phyloP scores from a whole-genome alignment of 345 rosid species.

The Arabis hirsuta region DNA sequence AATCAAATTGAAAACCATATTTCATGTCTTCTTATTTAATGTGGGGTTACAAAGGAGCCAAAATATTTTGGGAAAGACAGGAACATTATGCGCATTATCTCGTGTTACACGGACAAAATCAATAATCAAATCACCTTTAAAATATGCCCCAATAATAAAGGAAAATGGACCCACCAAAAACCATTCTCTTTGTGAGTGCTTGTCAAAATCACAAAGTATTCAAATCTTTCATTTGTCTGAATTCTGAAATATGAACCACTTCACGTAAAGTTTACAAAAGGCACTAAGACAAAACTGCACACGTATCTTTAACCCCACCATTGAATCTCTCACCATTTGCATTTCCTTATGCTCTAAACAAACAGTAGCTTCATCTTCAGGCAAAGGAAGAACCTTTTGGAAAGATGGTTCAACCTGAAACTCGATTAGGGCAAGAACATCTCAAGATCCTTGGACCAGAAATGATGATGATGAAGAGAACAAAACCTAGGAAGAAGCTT shows the following conservation, averaged over 20 bases:
- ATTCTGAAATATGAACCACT: slow-evolving; percentile 31
- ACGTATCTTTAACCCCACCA: slow-evolving; percentile 40
- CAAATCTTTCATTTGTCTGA: slow-evolving; percentile 37
- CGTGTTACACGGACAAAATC: slow-evolving; percentile 23
- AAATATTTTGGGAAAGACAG: slow-evolving; percentile 25
- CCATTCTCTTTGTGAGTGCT: slow-evolving; percentile 36
- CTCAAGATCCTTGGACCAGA: slow-evolving; percentile 67
- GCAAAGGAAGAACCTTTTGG: slow-evolving; percentile 27
- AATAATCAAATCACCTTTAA: slow-evolving; percentile 15
- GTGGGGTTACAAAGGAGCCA: slow-evolving; percentile 34
- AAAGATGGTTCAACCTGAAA: slow-evolving; percentile 77
- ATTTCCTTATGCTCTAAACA: slow-evolving; percentile 29
- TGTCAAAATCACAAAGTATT: slow-evolving; percentile 36
- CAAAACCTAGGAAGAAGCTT: slow-evolving; percentile 60
- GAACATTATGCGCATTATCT: slow-evolving; percentile 39
- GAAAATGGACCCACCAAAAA: slow-evolving; percentile 26
- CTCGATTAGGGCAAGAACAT: slow-evolving; percentile 52
- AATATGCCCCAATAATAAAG: slow-evolving; percentile 27
- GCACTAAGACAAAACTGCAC: slow-evolving; percentile 42
- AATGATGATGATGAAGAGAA: slow-evolving; percentile 80
- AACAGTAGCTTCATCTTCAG: slow-evolving; percentile 44
- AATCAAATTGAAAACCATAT: slow-evolving; percentile 1
- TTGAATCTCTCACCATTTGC: slow-evolving; percentile 1
- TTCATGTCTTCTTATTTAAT: background rate
- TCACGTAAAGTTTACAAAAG: slow-evolving; percentile 40